Conservation (phyloP, 768 basidiomycete species). For the Podaxis sp. region DNA sequence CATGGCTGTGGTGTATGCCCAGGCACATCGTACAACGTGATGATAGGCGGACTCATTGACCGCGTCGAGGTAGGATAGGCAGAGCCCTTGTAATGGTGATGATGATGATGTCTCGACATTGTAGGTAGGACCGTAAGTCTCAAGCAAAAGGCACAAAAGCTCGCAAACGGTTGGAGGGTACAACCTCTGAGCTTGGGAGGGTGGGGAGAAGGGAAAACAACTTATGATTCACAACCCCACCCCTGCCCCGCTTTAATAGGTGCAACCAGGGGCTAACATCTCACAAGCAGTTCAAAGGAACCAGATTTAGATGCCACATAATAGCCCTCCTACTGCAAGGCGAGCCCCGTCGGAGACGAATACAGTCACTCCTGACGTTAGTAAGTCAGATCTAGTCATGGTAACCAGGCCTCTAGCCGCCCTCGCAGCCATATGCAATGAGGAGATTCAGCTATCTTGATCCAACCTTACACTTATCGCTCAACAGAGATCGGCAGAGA, state of each 20-base stretch:
- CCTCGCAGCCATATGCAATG: too few relatives aligned
- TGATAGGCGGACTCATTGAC: slow-evolving; percentile 35
- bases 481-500: neutral
- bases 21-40: slow-evolving; percentile 68
- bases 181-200: neutral
- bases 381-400: slow-evolving; percentile 15
- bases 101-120: slow-evolving; percentile 12
- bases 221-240: neutral
- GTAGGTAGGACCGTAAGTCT: too few relatives aligned
- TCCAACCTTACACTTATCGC: neutral
- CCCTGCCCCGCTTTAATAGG: slow-evolving; percentile 2
- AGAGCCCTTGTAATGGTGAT: slow-evolving; percentile 3
- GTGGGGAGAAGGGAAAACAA: neutral
- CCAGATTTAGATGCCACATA: slow-evolving; percentile 7
- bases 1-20: slow-evolving; percentile 65
- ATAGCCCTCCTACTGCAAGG: neutral
- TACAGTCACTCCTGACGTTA: neutral
- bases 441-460: too few relatives aligned
- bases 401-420: neutral
- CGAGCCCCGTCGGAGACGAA: neutral
- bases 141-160: neutral
- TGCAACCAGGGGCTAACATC: neutral
- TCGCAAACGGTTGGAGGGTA: neutral
- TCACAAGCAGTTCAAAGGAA: neutral
- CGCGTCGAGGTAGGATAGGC: slow-evolving; percentile 7